Percentiles rank a stretch among this genome's conserved stretches.
Conservation (phyloP, 768 basidiomycete genomes). For the Saitozyma podzolica region DNA sequence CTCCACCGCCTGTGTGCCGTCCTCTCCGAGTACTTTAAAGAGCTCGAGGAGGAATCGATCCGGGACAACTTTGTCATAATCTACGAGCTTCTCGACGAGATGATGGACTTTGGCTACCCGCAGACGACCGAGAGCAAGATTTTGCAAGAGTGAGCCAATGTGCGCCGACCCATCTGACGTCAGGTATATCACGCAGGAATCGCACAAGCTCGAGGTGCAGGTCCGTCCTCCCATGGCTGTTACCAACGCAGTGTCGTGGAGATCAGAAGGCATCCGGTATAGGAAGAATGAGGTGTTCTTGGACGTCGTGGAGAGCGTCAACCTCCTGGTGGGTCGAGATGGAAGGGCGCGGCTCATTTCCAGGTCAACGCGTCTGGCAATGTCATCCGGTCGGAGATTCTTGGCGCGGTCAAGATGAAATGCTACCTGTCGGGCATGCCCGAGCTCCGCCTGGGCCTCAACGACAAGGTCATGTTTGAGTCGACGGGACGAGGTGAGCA, state of each 20-base stretch:
- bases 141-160: slow-evolving; percentile 74
- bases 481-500: slow-evolving; percentile 84
- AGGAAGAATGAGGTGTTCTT: slow-evolving; percentile 99
- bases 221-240: slow-evolving; percentile 93
- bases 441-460: slow-evolving; percentile 87
- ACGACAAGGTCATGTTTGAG: slow-evolving; percentile 99
- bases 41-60: slow-evolving; percentile 98
- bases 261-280: slow-evolving; percentile 94
- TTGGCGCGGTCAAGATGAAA: slow-evolving; percentile 99
- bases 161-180: background rate
- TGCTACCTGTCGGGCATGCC: slow-evolving; percentile 99
- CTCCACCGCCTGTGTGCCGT: slow-evolving; percentile 78
- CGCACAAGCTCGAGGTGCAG: slow-evolving; percentile 91
- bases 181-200: slow-evolving; percentile 97
- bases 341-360: slow-evolving; percentile 1
- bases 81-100: slow-evolving; percentile 97
- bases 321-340: slow-evolving; percentile 70
- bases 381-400: slow-evolving; percentile 93
- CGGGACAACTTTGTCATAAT: slow-evolving; percentile 99
- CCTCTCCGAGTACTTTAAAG: slow-evolving; percentile 97
- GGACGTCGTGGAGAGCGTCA: slow-evolving; percentile 97
- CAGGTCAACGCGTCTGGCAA: slow-evolving; percentile 96
- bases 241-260: slow-evolving; percentile 97
- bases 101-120: slow-evolving; percentile 99
- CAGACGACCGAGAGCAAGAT: slow-evolving; percentile 99